Percentiles rank a stretch among this genome's conserved stretches.
These are phyloP conservation scores for Triticum turgidum DNA, from an alignment of 176 grass and related monocot species.

Conservation along the genomic window DNA sequence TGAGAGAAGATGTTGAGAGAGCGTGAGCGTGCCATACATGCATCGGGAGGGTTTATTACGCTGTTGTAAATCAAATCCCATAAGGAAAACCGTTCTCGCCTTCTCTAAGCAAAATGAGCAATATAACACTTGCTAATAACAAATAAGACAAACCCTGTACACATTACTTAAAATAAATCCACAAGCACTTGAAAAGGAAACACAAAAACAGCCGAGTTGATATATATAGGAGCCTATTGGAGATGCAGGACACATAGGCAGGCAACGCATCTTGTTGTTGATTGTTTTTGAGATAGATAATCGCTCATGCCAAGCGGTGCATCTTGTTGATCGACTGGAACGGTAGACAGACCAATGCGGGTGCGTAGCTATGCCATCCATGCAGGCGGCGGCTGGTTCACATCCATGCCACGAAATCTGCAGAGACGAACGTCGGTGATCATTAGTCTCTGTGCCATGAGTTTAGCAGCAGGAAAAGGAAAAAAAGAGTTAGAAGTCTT, in stretches of 20 bases:
- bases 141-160: neutral
- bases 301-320: neutral
- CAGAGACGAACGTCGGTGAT: neutral
- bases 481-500: neutral
- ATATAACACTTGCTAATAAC: neutral
- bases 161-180: neutral
- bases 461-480: no score
- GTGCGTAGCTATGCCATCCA: slow-evolving; percentile 40
- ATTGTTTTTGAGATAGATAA: no score
- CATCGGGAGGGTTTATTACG: neutral
- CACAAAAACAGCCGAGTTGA: neutral
- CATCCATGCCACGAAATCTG: slow-evolving; percentile 30
- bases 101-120: neutral
- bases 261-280: neutral
- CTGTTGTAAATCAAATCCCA: neutral
- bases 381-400: slow-evolving; percentile 34
- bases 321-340: neutral
- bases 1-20: no score
- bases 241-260: neutral
- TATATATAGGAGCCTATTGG: neutral
- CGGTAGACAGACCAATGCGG: neutral
- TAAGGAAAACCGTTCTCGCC: neutral
- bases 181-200: neutral
- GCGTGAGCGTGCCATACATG: neutral
- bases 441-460: no score